Evolutionary conservation across 2,329 filamentous ascomycete genomes (phyloP).

Genomic region (Nigrograna mackinnonii): DNA sequence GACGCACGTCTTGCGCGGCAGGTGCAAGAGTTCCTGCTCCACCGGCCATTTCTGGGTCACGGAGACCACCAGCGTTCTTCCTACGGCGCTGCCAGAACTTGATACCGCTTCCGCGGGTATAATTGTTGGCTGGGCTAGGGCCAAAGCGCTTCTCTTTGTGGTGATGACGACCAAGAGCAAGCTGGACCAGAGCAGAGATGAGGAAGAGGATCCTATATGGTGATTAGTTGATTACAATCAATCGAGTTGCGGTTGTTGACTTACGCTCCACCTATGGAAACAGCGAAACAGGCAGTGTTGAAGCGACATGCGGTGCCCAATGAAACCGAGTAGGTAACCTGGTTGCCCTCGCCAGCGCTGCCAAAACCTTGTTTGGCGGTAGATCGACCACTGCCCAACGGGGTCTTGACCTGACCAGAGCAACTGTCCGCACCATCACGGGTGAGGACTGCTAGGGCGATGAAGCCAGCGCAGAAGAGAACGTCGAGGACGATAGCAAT

Average conservation of each 20-base stretch:
- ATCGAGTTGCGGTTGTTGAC: slow-evolving; percentile 25
- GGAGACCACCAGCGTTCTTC: slow-evolving; percentile 34
- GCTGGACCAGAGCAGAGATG: slow-evolving; percentile 69
- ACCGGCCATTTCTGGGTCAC: slow-evolving; percentile 50
- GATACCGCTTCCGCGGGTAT: slow-evolving; percentile 64
- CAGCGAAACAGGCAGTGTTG: slow-evolving; percentile 76
- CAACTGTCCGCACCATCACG: slow-evolving; percentile 71
- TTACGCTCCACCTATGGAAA: slow-evolving; percentile 77
- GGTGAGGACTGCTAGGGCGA: slow-evolving; percentile 80
- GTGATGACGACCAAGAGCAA: slow-evolving; percentile 70
- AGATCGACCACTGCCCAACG: slow-evolving; percentile 70
- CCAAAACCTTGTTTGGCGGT: slow-evolving; percentile 53
- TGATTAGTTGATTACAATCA: slow-evolving; percentile 5
- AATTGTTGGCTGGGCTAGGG: slow-evolving; percentile 67
- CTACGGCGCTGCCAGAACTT: slow-evolving; percentile 48
- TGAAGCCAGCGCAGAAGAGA: slow-evolving; percentile 74
- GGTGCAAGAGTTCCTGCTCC: slow-evolving; percentile 25
- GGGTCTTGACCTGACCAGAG: slow-evolving; percentile 62
- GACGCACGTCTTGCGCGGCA: slow-evolving; percentile 41
- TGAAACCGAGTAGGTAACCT: slow-evolving; percentile 48
- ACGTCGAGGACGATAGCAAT: slow-evolving; percentile 77
- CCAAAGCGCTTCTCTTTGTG: slow-evolving; percentile 75
- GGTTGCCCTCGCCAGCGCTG: slow-evolving; percentile 43
- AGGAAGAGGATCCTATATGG: slow-evolving; percentile 71
- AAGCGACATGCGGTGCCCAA: slow-evolving; percentile 71